phyloP scores from a whole-genome alignment of 2,329 filamentous ascomycete species.

The Cytospora paraplurivora region DNA sequence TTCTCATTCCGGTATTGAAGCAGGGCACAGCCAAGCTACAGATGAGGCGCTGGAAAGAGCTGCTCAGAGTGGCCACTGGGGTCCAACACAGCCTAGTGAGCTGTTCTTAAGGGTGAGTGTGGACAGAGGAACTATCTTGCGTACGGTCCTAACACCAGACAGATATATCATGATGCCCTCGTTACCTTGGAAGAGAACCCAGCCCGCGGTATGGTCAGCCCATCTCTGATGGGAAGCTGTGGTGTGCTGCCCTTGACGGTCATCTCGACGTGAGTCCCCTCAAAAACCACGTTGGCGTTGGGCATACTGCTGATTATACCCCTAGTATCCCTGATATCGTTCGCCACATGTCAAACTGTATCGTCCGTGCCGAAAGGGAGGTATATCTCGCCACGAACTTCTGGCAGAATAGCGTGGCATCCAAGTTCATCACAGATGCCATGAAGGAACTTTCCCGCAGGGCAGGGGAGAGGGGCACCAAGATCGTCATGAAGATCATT shows the following conservation, averaged over 20 bases:
- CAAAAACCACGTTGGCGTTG: background rate
- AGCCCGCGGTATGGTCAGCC: constrained; percentile 53
- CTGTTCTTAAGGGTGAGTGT: constrained; percentile 62
- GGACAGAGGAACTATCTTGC: constrained; percentile 1
- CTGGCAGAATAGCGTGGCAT: constrained; percentile 71
- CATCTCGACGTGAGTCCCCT: constrained; percentile 55
- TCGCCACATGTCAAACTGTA: constrained; percentile 75
- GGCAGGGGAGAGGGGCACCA: constrained; percentile 57
- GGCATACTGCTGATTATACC: background rate
- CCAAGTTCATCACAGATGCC: constrained; percentile 67
- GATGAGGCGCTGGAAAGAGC: constrained; percentile 55
- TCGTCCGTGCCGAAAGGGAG: constrained; percentile 71
- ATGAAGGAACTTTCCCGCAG: constrained; percentile 69
- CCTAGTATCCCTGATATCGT: constrained; percentile 65
- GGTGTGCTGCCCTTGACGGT: constrained; percentile 70
- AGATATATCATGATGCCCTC: constrained; percentile 68
- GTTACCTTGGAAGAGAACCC: constrained; percentile 55
- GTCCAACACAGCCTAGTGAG: constrained; percentile 61
- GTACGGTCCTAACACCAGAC: constrained; percentile 1
- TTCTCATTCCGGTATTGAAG: constrained; percentile 28
- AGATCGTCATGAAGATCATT: constrained; percentile 70
- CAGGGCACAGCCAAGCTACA: constrained; percentile 30
- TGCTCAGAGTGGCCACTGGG: constrained; percentile 67
- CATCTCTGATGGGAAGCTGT: constrained; percentile 52
- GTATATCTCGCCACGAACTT: constrained; percentile 76